phyloP scores from a whole-genome alignment of 768 basidiomycete species.

The Zangia roseola region DNA sequence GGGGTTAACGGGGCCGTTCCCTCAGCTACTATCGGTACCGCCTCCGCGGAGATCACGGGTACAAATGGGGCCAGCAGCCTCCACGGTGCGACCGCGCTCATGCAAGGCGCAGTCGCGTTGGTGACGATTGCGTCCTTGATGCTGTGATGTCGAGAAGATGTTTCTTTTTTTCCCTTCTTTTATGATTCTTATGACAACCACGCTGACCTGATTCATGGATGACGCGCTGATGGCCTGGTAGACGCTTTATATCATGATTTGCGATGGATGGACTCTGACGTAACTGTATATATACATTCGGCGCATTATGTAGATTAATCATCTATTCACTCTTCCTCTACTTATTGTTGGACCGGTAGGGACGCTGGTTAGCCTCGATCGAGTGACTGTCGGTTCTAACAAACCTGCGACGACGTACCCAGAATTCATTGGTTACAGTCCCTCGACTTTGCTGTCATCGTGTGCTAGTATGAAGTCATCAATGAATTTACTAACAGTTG shows the following conservation, averaged over 20 bases:
- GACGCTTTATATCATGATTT: no score
- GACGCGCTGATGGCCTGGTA: no score
- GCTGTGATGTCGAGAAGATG: background rate
- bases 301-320: slow-evolving; percentile 4
- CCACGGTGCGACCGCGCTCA: slow-evolving; percentile 1
- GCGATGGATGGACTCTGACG: no score
- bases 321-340: background rate
- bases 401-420: no score
- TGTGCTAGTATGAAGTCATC: no score
- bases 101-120: background rate
- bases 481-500: no score
- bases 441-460: no score
- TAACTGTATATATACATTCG: background rate
- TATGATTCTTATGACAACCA: background rate
- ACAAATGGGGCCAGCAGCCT: background rate
- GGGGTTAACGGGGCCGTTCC: slow-evolving; percentile 41
- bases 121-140: background rate
- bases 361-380: no score
- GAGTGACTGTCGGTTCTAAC: no score
- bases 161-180: background rate
- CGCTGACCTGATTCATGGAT: no score
- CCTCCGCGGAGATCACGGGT: slow-evolving; percentile 44
- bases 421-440: no score
- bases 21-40: slow-evolving; percentile 55
- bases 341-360: no score